Base-by-base conservation (phyloP, 352 stramenopile genomes). In the Hyaloperonospora brassicae region DNA sequence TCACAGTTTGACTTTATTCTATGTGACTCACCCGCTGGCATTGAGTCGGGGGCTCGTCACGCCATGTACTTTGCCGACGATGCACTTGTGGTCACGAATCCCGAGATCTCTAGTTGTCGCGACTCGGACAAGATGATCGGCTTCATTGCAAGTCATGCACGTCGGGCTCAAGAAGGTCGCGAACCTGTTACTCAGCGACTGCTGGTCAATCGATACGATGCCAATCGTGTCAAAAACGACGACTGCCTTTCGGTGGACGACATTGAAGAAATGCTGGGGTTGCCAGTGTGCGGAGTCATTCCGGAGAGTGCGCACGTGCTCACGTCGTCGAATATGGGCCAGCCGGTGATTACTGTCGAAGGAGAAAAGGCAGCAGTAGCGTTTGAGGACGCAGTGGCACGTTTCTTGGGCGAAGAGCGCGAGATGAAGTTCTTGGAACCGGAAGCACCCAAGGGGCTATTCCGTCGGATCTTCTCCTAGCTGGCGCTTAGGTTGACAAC, bases 91-190 rank as follows among this genome's bases (percentile, higher is more conserved):
- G 89, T 97, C 59, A 97, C 87, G n/a, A 97, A 97, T 65, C 89
- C 89, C 10, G 89, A 97, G 70, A 89, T 97, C 44, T 95, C 80
- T 50, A 92, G 75, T 25, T 96, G 87, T 65, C 74, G 89, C 13
- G 90, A 97, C 71, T 95, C 87, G 58, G 90, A 97, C 73, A 97
- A 97, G 68, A 97, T 97, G 90, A 95, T 97, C 61, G 90, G 90
- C 31, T 97, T 97, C 61, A 96, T 97, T 52, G 76, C 84, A 47
- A 93, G 79, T 70, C 92, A 89, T 51, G 95, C 84, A 36, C 64
- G 93, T 45, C 70, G 87, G 6, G 86, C 90, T 8, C 80, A 95
- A 48, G 75, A 95, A 52, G 70, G 72, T 27, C 74, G 83, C 38
- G 63, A 75, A 31, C 72, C 82, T 0, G 88, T 97, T 8, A 71